Base-by-base conservation (phyloP, 169 alveolate genomes). In the Eimeria zaria region DNA sequence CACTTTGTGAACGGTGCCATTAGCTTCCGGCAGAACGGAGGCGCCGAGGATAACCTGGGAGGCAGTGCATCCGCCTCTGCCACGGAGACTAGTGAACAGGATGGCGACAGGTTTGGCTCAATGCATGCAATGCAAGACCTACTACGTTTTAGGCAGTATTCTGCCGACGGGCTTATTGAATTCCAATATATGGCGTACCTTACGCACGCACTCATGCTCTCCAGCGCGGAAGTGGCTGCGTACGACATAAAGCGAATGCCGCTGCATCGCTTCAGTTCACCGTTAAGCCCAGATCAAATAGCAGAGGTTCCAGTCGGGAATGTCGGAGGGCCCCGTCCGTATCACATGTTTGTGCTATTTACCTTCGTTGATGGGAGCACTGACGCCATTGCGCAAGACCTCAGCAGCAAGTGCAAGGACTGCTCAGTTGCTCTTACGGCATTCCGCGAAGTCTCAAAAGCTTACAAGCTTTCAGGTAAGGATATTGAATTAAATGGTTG, bases 261-360 rank as follows among this genome's bases (percentile, higher is more conserved):
- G 81, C 46, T 85, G 83, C 93, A 85, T 48, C 93, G 93, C 64
- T 85, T 85, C 80, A 41, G 51, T 58, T 36, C 93, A 39, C 93
- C 93, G 48, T 62, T 85, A 44, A 62, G n/a, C 41, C 64, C 93
- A 41, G 44, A 48, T n/a, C 93, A 62, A 44, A 62, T 62, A 2
- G 93, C 64, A n/a, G 83, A 85, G 93, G 67, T 85, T 39, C 93
- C 93, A 22, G 64, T 85, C 20, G 62, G 44, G 67, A 85, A 27
- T 39, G 93, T 85, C 48, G 93, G 93, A 60, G 93, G 81, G 55
- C 93, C 62, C 22, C 93, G 93, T 12, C 81, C 93, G 44, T 85
- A 30, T 30, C 93, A 85, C 53, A 39, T 85, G 93, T 85, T 85
- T 14, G 80, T 85, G 67, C 93, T 85, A 27, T 85, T 85, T 55